Base-by-base conservation (phyloP, 2,329 filamentous ascomycete genomes). In the Penicillium psychrosexuale region DNA sequence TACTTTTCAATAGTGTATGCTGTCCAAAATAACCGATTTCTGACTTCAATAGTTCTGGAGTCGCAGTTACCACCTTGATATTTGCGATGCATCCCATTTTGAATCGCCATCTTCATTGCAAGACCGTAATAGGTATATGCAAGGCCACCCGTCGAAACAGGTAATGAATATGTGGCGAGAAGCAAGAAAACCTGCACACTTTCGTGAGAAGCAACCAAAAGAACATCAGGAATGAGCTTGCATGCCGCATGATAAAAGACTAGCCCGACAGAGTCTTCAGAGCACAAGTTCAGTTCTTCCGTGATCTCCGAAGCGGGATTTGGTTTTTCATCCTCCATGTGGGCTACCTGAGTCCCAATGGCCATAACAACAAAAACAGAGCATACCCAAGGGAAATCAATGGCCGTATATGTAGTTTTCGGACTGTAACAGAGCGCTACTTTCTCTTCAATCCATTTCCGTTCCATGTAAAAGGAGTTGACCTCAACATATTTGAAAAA, bases 31-130 rank as follows among this genome's bases (percentile, higher is more conserved):
- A 83, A 76, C 3, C 81, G 74, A 59, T 82, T 82, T 19, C 81
- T 72, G 4, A 76, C 76, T 67, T 83, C 80, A n/a, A 79, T 71
- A 45, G 79, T 76, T 28, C 72, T 71, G 12, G 74, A 67, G 47
- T 79, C 76, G 19, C 81, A 69, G 0, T 73, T 76, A 28, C 75
- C 72, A 1, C 76, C 78, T 0, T 73, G 66, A 55, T 77, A 79
- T 47, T 73, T 78, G 40, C 81, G 72, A 59, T 84, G 82, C 81
- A 84, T 82, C 5, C 82, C 82, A 59, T 84, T 84, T 56, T 83
- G 81, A 13, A 84, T 82, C 0, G 81, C 82, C 60, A 84, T 73
- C 55, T 82, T 82, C 50, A 83, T 71, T 0, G 80, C 79, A 8
- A 84, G 66, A 6, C 80, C 80, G 34, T 83, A 72, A 57, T 84